Percentiles rank a stretch among this genome's conserved stretches.
These are phyloP conservation scores for Penicillium psychrosexuale DNA, from an alignment of 2,329 filamentous ascomycete species.

Conservation along the genomic window DNA sequence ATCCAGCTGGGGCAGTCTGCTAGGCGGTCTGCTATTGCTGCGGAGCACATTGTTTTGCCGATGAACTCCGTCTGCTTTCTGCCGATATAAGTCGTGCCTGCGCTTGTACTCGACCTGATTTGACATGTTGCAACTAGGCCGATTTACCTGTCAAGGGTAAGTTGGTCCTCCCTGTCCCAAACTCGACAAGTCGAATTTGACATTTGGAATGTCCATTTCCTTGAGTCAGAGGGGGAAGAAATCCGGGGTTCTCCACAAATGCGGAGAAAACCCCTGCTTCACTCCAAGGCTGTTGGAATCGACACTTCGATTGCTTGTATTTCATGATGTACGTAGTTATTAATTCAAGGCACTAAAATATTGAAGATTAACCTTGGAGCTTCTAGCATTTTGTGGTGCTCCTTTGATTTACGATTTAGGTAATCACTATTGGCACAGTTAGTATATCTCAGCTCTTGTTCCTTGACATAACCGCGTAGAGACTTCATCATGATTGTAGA, in stretches of 20 bases:
- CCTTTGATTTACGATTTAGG: not conserved
- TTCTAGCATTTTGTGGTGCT: not conserved
- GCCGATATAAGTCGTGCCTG: slow-evolving; percentile 34
- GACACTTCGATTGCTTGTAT: slow-evolving; percentile 8
- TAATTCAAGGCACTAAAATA: too few species aligned
- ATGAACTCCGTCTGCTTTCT: slow-evolving; percentile 7
- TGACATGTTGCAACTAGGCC: slow-evolving; percentile 33
- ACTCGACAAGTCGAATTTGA: slow-evolving; percentile 33
- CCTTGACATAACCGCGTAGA: not conserved
- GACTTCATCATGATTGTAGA: not conserved
- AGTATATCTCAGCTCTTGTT: not conserved
- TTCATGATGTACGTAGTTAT: not conserved
- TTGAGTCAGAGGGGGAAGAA: not conserved
- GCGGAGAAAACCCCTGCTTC: slow-evolving; percentile 3
- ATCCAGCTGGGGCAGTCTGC: not conserved
- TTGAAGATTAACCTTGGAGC: not conserved
- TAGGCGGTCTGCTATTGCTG: slow-evolving; percentile 1
- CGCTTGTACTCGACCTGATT: slow-evolving; percentile 46
- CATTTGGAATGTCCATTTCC: slow-evolving; percentile 23
- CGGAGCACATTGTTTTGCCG: not conserved
- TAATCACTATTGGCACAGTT: too few species aligned
- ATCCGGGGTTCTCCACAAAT: slow-evolving; percentile 20
- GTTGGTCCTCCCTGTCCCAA: slow-evolving; percentile 38
- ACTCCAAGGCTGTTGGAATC: slow-evolving; percentile 8
- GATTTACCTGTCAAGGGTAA: slow-evolving; percentile 40